Evolutionary conservation across 1,284 basidiomycete genomes (phyloP).

Genomic region (Ceratobasidium sp.): DNA sequence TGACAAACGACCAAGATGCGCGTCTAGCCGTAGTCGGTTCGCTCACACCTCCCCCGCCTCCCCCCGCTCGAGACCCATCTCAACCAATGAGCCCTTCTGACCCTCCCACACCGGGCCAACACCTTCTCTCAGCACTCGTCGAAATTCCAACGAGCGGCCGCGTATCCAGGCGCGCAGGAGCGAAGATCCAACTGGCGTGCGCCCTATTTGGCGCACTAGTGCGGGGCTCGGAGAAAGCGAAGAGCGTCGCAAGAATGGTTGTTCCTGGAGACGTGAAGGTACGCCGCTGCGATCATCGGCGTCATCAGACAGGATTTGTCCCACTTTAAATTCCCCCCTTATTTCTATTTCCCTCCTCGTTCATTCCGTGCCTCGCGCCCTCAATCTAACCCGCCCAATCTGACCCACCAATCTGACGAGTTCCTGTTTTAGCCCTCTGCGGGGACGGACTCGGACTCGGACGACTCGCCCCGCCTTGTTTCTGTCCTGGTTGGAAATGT

Average conservation of each 20-base stretch:
- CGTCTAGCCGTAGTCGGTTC: conserved; percentile 44
- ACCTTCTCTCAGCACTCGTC: conserved; percentile 64
- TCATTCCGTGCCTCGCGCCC: conserved; percentile 50
- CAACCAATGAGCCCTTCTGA: conserved; percentile 44
- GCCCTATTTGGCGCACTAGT: conserved; percentile 66
- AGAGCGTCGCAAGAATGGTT: conserved; percentile 64
- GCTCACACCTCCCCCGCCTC: conserved; percentile 31
- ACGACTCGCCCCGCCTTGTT: conserved; percentile 62
- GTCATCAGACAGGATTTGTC: not conserved
- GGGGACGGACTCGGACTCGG: conserved; percentile 62
- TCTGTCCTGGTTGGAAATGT: conserved; percentile 64
- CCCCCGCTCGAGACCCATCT: conserved; percentile 35
- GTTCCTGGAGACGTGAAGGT: conserved; percentile 47
- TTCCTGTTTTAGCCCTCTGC: conserved; percentile 30
- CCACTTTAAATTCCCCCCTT: not conserved
- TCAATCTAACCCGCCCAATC: too few species aligned
- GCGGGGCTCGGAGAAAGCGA: conserved; percentile 65
- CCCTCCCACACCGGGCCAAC: conserved; percentile 58
- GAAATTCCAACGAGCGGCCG: conserved; percentile 56
- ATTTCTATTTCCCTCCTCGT: conserved; percentile 49
- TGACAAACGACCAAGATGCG: conserved; percentile 46
- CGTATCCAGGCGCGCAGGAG: conserved; percentile 3
- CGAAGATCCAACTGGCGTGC: conserved; percentile 56
- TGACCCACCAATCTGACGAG: too few species aligned
- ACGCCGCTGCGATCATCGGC: too few species aligned